These are phyloP conservation scores for Alternaria longipes DNA, from an alignment of 2,329 filamentous ascomycete genomes.

Conservation along the genomic window DNA sequence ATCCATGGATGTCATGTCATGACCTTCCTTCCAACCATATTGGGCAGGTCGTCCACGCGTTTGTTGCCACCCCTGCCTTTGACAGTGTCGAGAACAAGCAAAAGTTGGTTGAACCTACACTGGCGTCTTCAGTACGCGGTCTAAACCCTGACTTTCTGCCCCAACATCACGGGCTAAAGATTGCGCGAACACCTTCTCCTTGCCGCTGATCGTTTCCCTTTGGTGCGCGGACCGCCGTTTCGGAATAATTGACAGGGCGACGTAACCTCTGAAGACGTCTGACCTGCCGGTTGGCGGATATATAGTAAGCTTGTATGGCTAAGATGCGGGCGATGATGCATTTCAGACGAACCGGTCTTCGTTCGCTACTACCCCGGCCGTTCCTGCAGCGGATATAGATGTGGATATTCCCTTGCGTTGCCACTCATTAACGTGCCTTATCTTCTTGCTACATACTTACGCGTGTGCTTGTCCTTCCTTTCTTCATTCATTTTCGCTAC, in stretches of 20 bases:
- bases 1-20: conserved; percentile 21
- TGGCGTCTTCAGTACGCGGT: conserved; percentile 10
- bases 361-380: conserved; percentile 17
- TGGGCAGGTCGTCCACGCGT: conserved; percentile 7
- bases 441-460: conserved; percentile 18
- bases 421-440: conserved; percentile 17
- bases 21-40: conserved; percentile 23
- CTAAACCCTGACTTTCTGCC: not conserved
- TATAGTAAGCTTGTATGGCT: conserved; percentile 31
- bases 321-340: conserved; percentile 17
- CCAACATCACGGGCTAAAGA: conserved; percentile 26
- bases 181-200: conserved; percentile 38
- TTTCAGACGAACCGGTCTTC: conserved; percentile 26
- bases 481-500: conserved; percentile 18
- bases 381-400: conserved; percentile 22
- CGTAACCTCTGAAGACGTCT: conserved; percentile 6
- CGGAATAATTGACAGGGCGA: conserved; percentile 31
- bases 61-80: conserved; percentile 12
- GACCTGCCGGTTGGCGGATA: conserved; percentile 21
- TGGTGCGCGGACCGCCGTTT: conserved; percentile 33
- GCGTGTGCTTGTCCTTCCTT: conserved; percentile 6
- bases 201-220: conserved; percentile 42
- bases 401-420: conserved; percentile 11
- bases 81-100: conserved; percentile 31
- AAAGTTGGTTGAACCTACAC: conserved; percentile 29